Base-by-base conservation (phyloP, 2,329 filamentous ascomycete genomes). In the Hypocrella siamensis region DNA sequence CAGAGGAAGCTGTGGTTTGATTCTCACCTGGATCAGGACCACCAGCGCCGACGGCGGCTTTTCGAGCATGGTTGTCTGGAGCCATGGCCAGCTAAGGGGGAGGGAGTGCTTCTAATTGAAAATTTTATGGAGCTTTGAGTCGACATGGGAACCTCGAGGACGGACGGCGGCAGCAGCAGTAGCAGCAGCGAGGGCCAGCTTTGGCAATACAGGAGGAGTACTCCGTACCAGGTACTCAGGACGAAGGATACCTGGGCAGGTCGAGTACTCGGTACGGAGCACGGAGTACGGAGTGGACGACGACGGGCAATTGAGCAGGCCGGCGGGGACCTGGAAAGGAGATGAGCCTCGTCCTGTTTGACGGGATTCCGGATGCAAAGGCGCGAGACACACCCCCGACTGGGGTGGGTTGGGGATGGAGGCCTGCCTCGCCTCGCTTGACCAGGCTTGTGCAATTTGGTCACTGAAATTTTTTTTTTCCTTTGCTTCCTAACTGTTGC, bases 61-160 rank as follows among this genome's bases (percentile, higher is more conserved):
- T 37, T 40, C 43, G 45, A 41, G 44, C 45, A 43, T 43, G 43
- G 40, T 47, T 47, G 42, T 45, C 48, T 43, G 37, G 35, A 35
- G 38, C 35, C 43, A 44, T 44, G 31, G 39, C 40, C 33, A n/a
- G 29, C n/a, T n/a, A n/a, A n/a, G n/a, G 26, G 12, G 19, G 22
- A 30, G 32, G 28, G 28, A 30, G 32, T 39, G 32, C 22, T 47
- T 51, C 49, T 50, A 48, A 52, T 49, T 50, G 48, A 42, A 46
- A 49, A 44, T 40, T 49, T 53, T 52, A 53, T 53, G 51, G 50
- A 52, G 50, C 49, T 45, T 38, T 40, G 43, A 45, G 36, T 40
- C 40, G 43, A 49, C 42, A 50, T 49, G 44, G 37, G 35, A 31
- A 30, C 25, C 30, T 35, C 30, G 49, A 45, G 38, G 42, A 44